Base-by-base conservation (phyloP, 1,284 basidiomycete genomes). In the Bjerkandera adusta region DNA sequence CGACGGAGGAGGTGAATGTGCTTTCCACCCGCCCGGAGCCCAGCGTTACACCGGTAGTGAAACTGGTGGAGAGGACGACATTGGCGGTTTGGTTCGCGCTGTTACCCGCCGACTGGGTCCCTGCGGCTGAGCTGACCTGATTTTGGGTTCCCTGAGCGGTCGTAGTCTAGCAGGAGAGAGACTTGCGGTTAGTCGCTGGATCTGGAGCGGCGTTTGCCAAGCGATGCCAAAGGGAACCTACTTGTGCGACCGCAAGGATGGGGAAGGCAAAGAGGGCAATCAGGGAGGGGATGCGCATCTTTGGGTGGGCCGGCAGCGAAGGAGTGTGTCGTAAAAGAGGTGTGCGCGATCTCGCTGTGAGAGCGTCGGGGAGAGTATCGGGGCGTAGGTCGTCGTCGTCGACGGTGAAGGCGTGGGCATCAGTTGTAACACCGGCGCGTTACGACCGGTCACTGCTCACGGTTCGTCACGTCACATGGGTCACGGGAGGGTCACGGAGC, bases 1-100 rank as follows among this genome's bases (percentile, higher is more conserved):
- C 64, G 27, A 68, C 56, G 13, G 75, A 62, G 32, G 64, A 56
- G 10, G 69, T 66, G 40, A 64, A 52, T 30, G 73, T 75, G 49
- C 60, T 72, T 22, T 55, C 49, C 22, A 52, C 48, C n/a, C 55
- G 51, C 35, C 55, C 46, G 42, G 54, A 46, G 38, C 47, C 50
- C 16, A 54, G 46, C 8, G 47, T 45, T 24, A 55, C 47, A n/a
- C 51, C 55, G 15, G 54, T 56, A 32, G 56, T 54, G 42, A 64
- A 32, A 32, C 58, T 60, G 25, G 61, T 60, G 27, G 52, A 49
- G 48, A 57, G 47, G 49, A 55, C 54, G 15, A 60, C 41, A 18
- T 52, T 54, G 25, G 51, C 52, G 13, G 41, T 25, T 16, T 45
- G 44, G 34, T 48, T 27, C 8, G 49, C 32, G n/a, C n/a, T n/a